Evolutionary conservation across 1,139 yeast genomes (phyloP), one percentile per base, ranked within the genome.

Genomic region (Ogataea hybrid): DNA sequence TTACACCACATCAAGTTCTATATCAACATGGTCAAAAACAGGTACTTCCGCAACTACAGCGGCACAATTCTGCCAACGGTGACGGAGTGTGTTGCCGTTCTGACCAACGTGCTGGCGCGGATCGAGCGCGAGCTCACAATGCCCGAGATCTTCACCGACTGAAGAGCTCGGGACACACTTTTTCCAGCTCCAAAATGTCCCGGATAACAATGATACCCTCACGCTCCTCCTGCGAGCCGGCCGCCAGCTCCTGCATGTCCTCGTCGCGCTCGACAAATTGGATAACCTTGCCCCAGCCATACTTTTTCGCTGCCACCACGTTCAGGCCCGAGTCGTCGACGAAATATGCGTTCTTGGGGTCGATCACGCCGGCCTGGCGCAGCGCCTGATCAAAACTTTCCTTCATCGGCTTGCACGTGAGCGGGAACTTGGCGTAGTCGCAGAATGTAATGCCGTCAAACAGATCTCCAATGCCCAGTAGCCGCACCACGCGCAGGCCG

Each of bases 401-500:
- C 12, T 70, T 68, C 80, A 86, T 86, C 12, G 98, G 98, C 67
- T 92, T 92, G 67, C 97, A 90, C 25, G 83, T 64, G 44, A 92
- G 71, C 5, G 90, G 89, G 46, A 61, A 65, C 6, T 55, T 22
- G 17, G 66, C 64, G 60, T 92, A 92, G 65, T 92, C 95, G 67
- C 98, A 92, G 65, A 70, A 92, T 0, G 97, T 88, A 54, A 92
- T 74, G 1, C 98, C 98, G 52, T 90, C 97, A 59, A 92, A 90
- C 44, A 88, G 62, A 60, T 90, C 97, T 17, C 92, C 96, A 25
- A 92, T 63, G 2, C 96, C 97, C 38, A 92, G 70, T 42, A 90
- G 70, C 31, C 81, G 73, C 16, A 89, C 73, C 14, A 86, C 95
- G 42, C 92, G 71, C 42, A 80, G 58, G 1, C 94, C 97, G 62